These are phyloP conservation scores for Oryza punctata DNA, from an alignment of 176 grass and related monocot species.

Conservation along the genomic window DNA sequence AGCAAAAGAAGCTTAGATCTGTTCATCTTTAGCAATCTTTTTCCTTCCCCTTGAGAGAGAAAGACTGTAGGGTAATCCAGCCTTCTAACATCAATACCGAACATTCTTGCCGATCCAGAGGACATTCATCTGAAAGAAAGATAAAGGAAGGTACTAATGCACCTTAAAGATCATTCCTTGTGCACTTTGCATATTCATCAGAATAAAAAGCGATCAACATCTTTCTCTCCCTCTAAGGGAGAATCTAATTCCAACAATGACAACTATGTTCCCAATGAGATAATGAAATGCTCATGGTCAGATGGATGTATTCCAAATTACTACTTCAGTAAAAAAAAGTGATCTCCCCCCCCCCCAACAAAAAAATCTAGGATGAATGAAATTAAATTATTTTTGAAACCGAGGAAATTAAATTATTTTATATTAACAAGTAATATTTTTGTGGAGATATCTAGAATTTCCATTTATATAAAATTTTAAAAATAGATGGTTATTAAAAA, in stretches of 20 bases:
- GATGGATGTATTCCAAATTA: neutral
- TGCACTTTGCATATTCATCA: slow-evolving; percentile 63
- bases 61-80: slow-evolving; percentile 45
- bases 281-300: neutral
- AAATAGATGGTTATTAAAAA: neutral
- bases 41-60: slow-evolving; percentile 37
- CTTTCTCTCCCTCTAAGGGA: slow-evolving; percentile 29
- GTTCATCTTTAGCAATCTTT: slow-evolving; percentile 37
- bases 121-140: slow-evolving; percentile 62
- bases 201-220: slow-evolving; percentile 55
- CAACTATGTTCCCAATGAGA: neutral
- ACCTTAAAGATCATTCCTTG: slow-evolving; percentile 60
- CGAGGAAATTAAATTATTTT: neutral
- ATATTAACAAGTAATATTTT: neutral
- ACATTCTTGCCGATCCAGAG: slow-evolving; percentile 53
- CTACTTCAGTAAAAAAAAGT: neutral
- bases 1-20: slow-evolving; percentile 23
- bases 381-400: neutral
- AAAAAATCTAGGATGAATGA: neutral
- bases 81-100: slow-evolving; percentile 43
- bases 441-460: neutral
- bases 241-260: slow-evolving; percentile 37
- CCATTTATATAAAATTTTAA: neutral
- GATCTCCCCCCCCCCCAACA: neutral
- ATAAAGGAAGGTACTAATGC: slow-evolving; percentile 58